Percentiles rank a stretch among this genome's conserved stretches.
Conservation (phyloP, 192 early-diverging fungal species). For the Backusella mclennaniae region DNA sequence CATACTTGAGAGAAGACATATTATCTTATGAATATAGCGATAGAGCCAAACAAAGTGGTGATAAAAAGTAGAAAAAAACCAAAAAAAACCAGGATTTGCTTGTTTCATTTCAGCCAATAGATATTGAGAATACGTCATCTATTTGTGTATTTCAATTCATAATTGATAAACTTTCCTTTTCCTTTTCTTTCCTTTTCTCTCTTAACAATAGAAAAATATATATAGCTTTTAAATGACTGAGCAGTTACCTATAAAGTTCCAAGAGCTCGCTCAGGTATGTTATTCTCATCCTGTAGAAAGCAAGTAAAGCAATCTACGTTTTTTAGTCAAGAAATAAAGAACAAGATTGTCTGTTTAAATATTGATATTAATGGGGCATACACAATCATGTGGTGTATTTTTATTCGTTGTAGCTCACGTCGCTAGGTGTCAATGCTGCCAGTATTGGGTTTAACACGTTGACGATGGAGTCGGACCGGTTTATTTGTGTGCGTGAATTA, state of each 20-base stretch:
- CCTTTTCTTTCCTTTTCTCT: background rate
- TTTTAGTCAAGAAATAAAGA: no score
- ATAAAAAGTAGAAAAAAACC: background rate
- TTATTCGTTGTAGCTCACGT: slow-evolving; percentile 66
- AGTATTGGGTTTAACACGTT: slow-evolving; percentile 97
- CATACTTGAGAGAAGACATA: no score
- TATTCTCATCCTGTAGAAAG: slow-evolving; percentile 34
- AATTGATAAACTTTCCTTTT: background rate
- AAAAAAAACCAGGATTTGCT: background rate
- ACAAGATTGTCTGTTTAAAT: no score
- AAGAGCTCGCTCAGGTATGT: slow-evolving; percentile 88
- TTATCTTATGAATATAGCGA: background rate
- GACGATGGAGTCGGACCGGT: slow-evolving; percentile 97
- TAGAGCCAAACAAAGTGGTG: background rate
- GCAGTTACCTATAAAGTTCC: slow-evolving; percentile 88
- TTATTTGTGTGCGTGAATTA: slow-evolving; percentile 95
- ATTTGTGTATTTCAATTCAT: background rate
- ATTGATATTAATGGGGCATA: background rate
- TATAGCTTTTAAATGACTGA: slow-evolving; percentile 57
- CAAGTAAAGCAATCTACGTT: no score
- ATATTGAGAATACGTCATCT: background rate
- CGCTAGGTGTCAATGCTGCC: slow-evolving; percentile 85
- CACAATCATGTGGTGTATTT: background rate
- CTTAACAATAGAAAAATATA: background rate
- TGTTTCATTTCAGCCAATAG: background rate